Evolutionary conservation across 2,329 filamentous ascomycete species (phyloP), one percentile per base, ranked within the genome.

Genomic region (Apiospora aurea): DNA sequence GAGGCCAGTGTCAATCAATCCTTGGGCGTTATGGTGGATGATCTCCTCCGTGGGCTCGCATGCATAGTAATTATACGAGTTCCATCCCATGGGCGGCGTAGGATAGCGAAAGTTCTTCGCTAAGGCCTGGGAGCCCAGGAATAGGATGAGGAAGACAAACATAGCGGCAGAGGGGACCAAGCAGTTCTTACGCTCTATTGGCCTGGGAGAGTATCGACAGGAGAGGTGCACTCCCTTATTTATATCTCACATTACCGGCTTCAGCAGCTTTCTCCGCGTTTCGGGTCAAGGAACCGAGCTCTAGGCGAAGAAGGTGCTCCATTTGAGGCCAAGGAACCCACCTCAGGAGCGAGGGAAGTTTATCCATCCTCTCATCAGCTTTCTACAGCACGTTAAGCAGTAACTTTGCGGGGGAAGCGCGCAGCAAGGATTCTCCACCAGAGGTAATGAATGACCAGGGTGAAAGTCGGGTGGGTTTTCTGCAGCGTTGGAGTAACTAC

Each of bases 61-160:
- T 69, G 80, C 82, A 77, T 88, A 89, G 53, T 85, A 81, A 70
- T 91, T 91, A 75, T 91, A 91, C 2, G 85, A 87, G 73, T 90
- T 90, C 88, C 88, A 91, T 16, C 88, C 83, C 84, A 86, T 85
- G 0, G 83, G 82, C 2, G 85, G 84, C 0, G 82, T 82, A 6
- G 77, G 74, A 1, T 80, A 71, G 41, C 72, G 66, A 44, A 71
- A 67, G 49, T 69, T 73, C 49, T 79, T 38, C 73, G 78, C 49
- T 71, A 43, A 34, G 46, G 57, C 67, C 16, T 47, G 7, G 18
- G 46, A 24, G 11, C 46, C 68, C 47, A 51, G 26, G 5, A 51
- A 47, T 10, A 69, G 68, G 34, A 14, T 13, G 11, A 34, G 29
- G 38, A 21, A 18, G 34, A 53, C 29, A 43, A 43, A 26, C 67